Conservation (phyloP, 257 asterid species). For the Eucommia ulmoides region DNA sequence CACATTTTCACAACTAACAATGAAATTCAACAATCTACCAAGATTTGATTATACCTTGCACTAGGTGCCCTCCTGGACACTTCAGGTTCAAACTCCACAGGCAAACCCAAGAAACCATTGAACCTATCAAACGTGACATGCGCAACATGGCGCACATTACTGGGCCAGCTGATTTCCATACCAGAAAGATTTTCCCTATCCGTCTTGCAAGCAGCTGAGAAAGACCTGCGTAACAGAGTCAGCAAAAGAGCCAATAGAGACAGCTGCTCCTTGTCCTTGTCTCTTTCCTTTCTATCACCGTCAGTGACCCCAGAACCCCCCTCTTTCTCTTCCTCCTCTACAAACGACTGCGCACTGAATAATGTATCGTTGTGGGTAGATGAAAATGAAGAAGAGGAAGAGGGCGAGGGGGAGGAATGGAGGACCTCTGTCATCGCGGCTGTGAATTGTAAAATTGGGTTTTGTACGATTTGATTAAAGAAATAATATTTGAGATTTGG, state of each 20-base stretch:
- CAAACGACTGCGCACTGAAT: conserved; percentile 37
- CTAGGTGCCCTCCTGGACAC: conserved; percentile 90
- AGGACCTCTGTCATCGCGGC: conserved; percentile 85
- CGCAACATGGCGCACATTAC: conserved; percentile 86
- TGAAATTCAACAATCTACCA: not conserved
- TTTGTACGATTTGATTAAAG: conserved; percentile 10
- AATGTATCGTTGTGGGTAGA: conserved; percentile 64
- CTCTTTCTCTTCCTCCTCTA: conserved; percentile 18
- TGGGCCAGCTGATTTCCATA: conserved; percentile 98
- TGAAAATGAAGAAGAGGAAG: conserved; percentile 56
- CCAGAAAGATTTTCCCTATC: conserved; percentile 32
- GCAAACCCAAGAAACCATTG: conserved; percentile 95
- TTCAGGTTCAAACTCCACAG: conserved; percentile 97
- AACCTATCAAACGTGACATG: conserved; percentile 97
- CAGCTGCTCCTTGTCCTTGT: conserved; percentile 45
- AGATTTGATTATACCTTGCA: conserved; percentile 52
- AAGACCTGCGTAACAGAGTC: conserved; percentile 75
- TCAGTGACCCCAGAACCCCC: conserved; percentile 10
- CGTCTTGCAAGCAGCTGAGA: conserved; percentile 66
- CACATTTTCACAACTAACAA: too few species aligned
- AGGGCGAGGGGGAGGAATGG: conserved; percentile 74
- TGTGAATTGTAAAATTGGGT: not conserved
- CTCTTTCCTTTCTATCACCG: conserved; percentile 44
- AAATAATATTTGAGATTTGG: conserved; percentile 5
- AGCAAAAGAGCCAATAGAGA: conserved; percentile 75